These are phyloP conservation scores for Boletus rufocinnamomeus DNA, from an alignment of 768 basidiomycete genomes.

Conservation along the genomic window DNA sequence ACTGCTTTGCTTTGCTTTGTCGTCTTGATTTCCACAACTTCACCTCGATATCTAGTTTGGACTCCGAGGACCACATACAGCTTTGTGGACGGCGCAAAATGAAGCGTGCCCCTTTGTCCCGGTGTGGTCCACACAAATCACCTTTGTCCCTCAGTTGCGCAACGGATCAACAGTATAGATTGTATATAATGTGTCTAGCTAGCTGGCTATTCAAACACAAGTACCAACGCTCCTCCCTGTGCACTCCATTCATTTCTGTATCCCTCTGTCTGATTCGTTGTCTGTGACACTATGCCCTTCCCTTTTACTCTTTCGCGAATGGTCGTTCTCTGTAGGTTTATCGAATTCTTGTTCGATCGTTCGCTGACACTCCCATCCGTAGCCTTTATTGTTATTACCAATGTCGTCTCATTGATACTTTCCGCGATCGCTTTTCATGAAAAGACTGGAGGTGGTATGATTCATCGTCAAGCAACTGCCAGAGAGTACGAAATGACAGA, in stretches of 20 bases:
- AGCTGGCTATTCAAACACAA: background rate
- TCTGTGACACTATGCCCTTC: slow-evolving; percentile 33
- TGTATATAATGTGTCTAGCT: slow-evolving; percentile 18
- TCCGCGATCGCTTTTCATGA: slow-evolving; percentile 20
- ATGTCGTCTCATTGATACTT: slow-evolving; percentile 18
- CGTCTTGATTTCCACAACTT: background rate
- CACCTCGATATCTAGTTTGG: background rate
- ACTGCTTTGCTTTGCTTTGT: background rate
- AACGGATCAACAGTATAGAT: background rate
- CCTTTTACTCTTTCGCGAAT: slow-evolving; percentile 22
- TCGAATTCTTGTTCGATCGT: background rate
- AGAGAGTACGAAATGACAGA: slow-evolving; percentile 1
- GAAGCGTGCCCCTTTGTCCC: slow-evolving; percentile 8
- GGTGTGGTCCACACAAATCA: slow-evolving; percentile 9
- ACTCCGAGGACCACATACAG: background rate
- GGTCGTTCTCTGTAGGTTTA: slow-evolving; percentile 23
- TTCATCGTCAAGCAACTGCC: background rate
- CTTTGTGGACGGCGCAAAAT: slow-evolving; percentile 4
- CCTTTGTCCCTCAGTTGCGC: slow-evolving; percentile 13
- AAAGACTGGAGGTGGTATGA: slow-evolving; percentile 27
- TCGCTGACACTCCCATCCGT: slow-evolving; percentile 4
- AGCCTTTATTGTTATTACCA: slow-evolving; percentile 22
- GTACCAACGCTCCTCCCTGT: slow-evolving; percentile 1
- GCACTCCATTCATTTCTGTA: slow-evolving; percentile 8
- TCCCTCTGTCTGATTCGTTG: slow-evolving; percentile 8